Conservation (phyloP, 2,329 filamentous ascomycete species). For the Fusarium cicatricum region DNA sequence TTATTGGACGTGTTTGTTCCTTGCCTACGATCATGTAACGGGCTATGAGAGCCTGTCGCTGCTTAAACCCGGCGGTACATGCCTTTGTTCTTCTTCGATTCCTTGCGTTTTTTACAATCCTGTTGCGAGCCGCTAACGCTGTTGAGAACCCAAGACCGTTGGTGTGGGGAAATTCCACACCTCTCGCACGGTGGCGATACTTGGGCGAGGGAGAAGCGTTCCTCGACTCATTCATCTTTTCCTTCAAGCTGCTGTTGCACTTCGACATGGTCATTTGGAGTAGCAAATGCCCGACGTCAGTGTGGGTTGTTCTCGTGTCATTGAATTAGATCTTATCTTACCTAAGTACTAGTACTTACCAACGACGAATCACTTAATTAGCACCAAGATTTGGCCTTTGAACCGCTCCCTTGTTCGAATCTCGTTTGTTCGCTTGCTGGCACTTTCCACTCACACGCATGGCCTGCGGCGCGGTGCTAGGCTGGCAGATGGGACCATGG, state of each 20-base stretch:
- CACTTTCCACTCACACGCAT: not conserved
- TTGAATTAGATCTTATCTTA: not conserved
- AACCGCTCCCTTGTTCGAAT: conserved; percentile 14
- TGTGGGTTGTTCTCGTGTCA: conserved; percentile 7
- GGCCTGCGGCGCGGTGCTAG: not conserved
- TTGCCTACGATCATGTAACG: not conserved
- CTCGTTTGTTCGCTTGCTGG: not conserved
- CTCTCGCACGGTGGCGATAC: conserved; percentile 36
- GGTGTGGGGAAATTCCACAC: conserved; percentile 29
- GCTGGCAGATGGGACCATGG: not conserved
- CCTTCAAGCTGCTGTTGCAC: not conserved
- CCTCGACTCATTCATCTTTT: not conserved
- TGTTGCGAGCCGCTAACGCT: conserved; percentile 24
- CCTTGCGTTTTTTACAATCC: conserved; percentile 1
- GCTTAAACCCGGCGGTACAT: conserved; percentile 10
- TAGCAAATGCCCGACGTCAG: not conserved
- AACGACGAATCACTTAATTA: not conserved
- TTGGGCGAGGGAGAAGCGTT: conserved; percentile 15
- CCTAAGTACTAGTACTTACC: too few relatives aligned
- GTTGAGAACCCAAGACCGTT: conserved; percentile 27
- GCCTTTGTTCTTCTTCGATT: conserved; percentile 4
- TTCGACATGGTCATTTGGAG: not conserved
- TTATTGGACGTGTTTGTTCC: not conserved
- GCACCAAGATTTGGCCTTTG: conserved; percentile 16
- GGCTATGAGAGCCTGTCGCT: not conserved